Evolutionary conservation across 176 grass and related monocot species (phyloP).

Genomic region (Echinochloa phyllopogon): DNA sequence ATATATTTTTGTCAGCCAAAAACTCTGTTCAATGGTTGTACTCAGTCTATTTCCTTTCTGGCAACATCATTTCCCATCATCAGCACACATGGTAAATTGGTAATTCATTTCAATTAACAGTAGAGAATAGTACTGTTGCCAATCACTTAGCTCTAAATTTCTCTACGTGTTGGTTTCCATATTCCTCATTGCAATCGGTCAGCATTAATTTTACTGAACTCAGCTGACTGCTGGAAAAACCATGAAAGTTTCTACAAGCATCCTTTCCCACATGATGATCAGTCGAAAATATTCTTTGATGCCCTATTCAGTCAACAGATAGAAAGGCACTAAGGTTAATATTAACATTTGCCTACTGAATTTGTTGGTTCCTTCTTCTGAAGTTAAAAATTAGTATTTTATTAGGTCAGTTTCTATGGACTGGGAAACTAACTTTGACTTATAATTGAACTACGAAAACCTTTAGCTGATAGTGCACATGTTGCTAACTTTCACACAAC

Average conservation of each 20-base stretch:
- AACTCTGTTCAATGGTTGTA: not conserved
- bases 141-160: slow-evolving; percentile 14
- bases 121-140: not conserved
- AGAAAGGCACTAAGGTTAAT: slow-evolving; percentile 21
- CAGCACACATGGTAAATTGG: not conserved
- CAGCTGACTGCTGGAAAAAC: slow-evolving; percentile 21
- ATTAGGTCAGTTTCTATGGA: slow-evolving; percentile 24
- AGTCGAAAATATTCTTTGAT: not conserved
- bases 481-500: slow-evolving; percentile 20
- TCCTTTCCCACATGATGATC: not conserved
- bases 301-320: slow-evolving; percentile 7
- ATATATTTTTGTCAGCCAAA: not conserved
- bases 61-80: slow-evolving; percentile 2
- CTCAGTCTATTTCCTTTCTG: not conserved
- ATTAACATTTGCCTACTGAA: slow-evolving; percentile 17
- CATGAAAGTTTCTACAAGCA: slow-evolving; percentile 4
- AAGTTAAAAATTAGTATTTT: slow-evolving; percentile 28
- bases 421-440: slow-evolving; percentile 32
- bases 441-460: slow-evolving; percentile 19
- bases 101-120: slow-evolving; percentile 20
- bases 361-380: slow-evolving; percentile 12
- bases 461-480: slow-evolving; percentile 35
- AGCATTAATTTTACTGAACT: slow-evolving; percentile 7
- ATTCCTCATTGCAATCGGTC: not conserved
- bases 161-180: not conserved